These are phyloP conservation scores for Serpula lacrymans DNA, from an alignment of 768 basidiomycete species.

Conservation along the genomic window DNA sequence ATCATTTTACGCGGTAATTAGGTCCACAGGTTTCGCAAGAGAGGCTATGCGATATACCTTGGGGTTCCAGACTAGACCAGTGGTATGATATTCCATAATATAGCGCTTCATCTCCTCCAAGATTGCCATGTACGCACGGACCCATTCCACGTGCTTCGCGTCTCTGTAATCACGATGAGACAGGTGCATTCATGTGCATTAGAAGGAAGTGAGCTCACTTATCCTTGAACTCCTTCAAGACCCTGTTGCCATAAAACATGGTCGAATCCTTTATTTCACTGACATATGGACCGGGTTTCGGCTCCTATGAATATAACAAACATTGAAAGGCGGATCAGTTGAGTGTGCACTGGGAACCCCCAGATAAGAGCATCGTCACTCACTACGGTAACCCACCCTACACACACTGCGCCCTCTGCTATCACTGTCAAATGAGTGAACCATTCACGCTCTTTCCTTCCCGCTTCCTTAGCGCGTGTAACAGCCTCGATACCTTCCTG, in stretches of 20 bases:
- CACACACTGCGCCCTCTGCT: slow-evolving; percentile 75
- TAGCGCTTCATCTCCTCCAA: slow-evolving; percentile 82
- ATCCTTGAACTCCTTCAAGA: slow-evolving; percentile 91
- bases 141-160: slow-evolving; percentile 86
- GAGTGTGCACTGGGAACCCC: background rate
- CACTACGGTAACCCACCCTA: slow-evolving; percentile 88
- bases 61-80: slow-evolving; percentile 86
- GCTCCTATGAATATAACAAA: slow-evolving; percentile 37
- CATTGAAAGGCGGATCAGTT: too few relatives aligned
- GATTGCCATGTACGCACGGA: slow-evolving; percentile 61
- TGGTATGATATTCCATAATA: slow-evolving; percentile 79
- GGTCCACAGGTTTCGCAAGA: slow-evolving; percentile 1
- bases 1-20: background rate
- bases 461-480: slow-evolving; percentile 77
- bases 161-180: slow-evolving; percentile 52
- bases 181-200: background rate
- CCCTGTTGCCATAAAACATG: slow-evolving; percentile 83
- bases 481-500: slow-evolving; percentile 72
- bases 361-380: slow-evolving; percentile 24
- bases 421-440: slow-evolving; percentile 75
- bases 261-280: slow-evolving; percentile 81
- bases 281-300: slow-evolving; percentile 80
- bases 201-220: slow-evolving; percentile 52
- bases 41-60: too few relatives aligned
- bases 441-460: slow-evolving; percentile 78